Percentiles rank a stretch among this genome's conserved stretches.
Conservation (phyloP, 768 basidiomycete genomes). For the Amyloporia xantha region DNA sequence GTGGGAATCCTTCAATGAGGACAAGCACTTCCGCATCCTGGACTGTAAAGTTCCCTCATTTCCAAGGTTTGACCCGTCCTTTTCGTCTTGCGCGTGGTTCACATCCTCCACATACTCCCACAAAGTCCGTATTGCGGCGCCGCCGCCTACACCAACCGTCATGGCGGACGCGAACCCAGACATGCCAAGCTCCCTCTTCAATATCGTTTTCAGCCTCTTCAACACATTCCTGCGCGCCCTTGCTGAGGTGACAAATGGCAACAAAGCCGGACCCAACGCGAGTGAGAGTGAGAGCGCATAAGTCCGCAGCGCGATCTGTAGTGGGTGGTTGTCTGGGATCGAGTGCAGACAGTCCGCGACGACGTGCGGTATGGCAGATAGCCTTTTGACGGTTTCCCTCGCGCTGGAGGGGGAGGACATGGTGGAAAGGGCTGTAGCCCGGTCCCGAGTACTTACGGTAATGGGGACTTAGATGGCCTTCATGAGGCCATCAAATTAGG, state of each 20-base stretch:
- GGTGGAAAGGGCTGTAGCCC: background rate
- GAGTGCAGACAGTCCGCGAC: conserved; percentile 17
- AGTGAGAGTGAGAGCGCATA: conserved; percentile 61
- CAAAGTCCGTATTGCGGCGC: conserved; percentile 43
- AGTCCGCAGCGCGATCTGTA: conserved; percentile 56
- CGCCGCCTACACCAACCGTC: conserved; percentile 59
- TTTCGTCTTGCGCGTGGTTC: background rate
- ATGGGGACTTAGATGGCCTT: background rate
- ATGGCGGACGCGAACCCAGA: conserved; percentile 69
- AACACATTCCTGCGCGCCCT: conserved; percentile 20
- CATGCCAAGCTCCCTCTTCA: conserved; percentile 50
- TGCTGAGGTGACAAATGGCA: conserved; percentile 42
- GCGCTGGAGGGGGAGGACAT: conserved; percentile 3
- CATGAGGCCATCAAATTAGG: background rate
- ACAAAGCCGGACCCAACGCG: conserved; percentile 57
- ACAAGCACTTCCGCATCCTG: conserved; percentile 9
- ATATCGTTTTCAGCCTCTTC: conserved; percentile 27
- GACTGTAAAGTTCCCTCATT: background rate
- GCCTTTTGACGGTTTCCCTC: background rate
- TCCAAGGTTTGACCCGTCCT: no score
- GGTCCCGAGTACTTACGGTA: background rate
- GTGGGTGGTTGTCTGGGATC: conserved; percentile 37
- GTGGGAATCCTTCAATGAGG: conserved; percentile 33
- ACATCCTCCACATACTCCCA: conserved; percentile 27
- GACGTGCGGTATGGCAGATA: conserved; percentile 8